These are phyloP conservation scores for Elsinoe ampelina DNA, from an alignment of 2,329 filamentous ascomycete species.

Conservation along the genomic window DNA sequence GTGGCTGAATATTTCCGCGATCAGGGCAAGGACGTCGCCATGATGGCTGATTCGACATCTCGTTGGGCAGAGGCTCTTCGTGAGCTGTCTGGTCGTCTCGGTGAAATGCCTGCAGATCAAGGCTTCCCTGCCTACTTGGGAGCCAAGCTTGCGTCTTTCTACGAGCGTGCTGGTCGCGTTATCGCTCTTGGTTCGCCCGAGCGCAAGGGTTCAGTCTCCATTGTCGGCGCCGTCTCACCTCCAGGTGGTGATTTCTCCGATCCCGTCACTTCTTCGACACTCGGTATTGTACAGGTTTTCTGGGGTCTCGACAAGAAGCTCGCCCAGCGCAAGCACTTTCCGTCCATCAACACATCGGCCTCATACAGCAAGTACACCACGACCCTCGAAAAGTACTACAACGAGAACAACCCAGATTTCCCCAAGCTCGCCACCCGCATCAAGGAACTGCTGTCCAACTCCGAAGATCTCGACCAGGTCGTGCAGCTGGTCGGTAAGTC, in stretches of 20 bases:
- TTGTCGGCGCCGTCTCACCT: slow-evolving; percentile 93
- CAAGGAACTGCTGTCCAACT: slow-evolving; percentile 86
- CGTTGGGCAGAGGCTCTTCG: slow-evolving; percentile 97
- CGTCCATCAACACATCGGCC: slow-evolving; percentile 87
- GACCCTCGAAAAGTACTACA: slow-evolving; percentile 85
- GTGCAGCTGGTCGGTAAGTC: slow-evolving; percentile 98
- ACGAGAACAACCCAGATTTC: slow-evolving; percentile 89
- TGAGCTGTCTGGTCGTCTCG: slow-evolving; percentile 96
- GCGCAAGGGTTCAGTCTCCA: slow-evolving; percentile 85
- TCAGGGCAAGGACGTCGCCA: slow-evolving; percentile 92
- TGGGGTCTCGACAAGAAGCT: slow-evolving; percentile 99
- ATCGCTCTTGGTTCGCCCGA: slow-evolving; percentile 79
- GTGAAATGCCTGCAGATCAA: slow-evolving; percentile 99
- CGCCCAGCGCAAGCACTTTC: slow-evolving; percentile 97
- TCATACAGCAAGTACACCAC: slow-evolving; percentile 96
- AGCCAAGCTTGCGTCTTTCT: slow-evolving; percentile 96
- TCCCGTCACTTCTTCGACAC: slow-evolving; percentile 85
- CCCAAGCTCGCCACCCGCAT: slow-evolving; percentile 86
- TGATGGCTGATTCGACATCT: slow-evolving; percentile 99
- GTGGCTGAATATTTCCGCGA: slow-evolving; percentile 96
- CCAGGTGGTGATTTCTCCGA: slow-evolving; percentile 99
- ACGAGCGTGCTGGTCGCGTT: slow-evolving; percentile 91
- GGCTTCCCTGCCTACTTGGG: slow-evolving; percentile 97
- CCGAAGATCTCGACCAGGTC: slow-evolving; percentile 95
- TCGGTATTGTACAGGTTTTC: slow-evolving; percentile 98